Percentiles rank a stretch among this genome's conserved stretches.
phyloP scores from a whole-genome alignment of 225 moss, liverwort and hornwort species.

The Physcomitrellopsis africana region DNA sequence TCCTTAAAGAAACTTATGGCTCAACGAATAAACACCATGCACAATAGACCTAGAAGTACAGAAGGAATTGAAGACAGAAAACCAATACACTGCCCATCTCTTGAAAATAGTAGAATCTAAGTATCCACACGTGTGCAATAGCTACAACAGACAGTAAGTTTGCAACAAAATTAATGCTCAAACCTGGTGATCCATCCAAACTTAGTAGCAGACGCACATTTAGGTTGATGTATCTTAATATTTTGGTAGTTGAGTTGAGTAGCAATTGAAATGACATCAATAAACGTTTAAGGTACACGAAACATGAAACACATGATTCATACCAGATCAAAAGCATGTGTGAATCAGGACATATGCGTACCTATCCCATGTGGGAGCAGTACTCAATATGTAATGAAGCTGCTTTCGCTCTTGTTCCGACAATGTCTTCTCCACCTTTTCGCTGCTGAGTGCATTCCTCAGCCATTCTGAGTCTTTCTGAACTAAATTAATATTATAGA shows the following conservation, averaged over 20 bases:
- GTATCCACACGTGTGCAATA: slow-evolving; percentile 19
- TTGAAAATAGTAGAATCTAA: slow-evolving; percentile 10
- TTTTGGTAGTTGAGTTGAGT: slow-evolving; percentile 12
- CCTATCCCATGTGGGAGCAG: slow-evolving; percentile 78
- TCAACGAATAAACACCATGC: slow-evolving; percentile 6
- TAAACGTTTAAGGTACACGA: slow-evolving; percentile 6
- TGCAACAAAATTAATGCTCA: slow-evolving; percentile 16
- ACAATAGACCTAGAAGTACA: slow-evolving; percentile 1
- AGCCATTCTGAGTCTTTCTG: slow-evolving; percentile 61
- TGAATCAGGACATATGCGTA: slow-evolving; percentile 18
- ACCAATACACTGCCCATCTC: neutral
- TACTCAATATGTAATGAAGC: slow-evolving; percentile 69
- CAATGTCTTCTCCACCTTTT: slow-evolving; percentile 49
- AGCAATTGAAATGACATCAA: neutral
- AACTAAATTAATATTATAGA: slow-evolving; percentile 48
- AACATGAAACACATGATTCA: slow-evolving; percentile 19
- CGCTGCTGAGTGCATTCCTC: slow-evolving; percentile 48
- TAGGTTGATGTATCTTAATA: slow-evolving; percentile 12
- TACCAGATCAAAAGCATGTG: slow-evolving; percentile 8
- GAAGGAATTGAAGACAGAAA: neutral
- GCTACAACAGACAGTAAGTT: slow-evolving; percentile 21
- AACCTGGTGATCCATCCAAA: slow-evolving; percentile 14
- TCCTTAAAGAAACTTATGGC: slow-evolving; percentile 13
- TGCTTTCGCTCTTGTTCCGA: slow-evolving; percentile 62
- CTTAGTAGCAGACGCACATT: neutral